These are phyloP conservation scores for Physcomitrium patens DNA, from an alignment of 225 moss, liverwort and hornwort species.

Conservation along the genomic window DNA sequence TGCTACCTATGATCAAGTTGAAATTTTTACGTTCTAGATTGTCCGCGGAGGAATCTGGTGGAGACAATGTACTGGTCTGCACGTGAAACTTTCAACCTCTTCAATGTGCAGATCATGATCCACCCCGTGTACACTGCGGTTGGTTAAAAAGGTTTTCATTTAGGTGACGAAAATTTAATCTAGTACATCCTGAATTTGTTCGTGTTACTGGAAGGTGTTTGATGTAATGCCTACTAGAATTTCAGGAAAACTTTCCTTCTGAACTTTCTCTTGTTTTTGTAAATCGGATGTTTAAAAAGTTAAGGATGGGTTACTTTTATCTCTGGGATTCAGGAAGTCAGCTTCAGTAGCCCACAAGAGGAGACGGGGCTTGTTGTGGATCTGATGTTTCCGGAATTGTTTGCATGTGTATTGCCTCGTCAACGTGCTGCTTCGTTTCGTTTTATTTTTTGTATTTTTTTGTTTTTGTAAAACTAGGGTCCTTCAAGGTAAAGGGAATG, in stretches of 20 bases:
- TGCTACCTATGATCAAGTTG: constrained; percentile 28
- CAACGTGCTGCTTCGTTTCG: not conserved
- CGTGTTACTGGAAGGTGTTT: too few relatives aligned
- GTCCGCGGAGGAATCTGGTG: constrained; percentile 25
- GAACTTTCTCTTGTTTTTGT: not conserved
- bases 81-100: constrained; percentile 46
- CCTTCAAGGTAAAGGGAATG: constrained; percentile 37
- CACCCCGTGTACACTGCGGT: constrained; percentile 40
- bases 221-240: constrained; percentile 6
- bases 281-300: constrained; percentile 41
- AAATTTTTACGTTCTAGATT: constrained; percentile 29
- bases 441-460: too few relatives aligned
- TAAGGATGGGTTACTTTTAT: constrained; percentile 39
- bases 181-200: constrained; percentile 21
- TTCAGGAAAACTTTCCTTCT: constrained; percentile 17
- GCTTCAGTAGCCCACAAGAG: constrained; percentile 58
- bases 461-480: constrained; percentile 36
- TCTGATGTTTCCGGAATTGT: constrained; percentile 33
- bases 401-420: constrained; percentile 39
- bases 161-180: constrained; percentile 21
- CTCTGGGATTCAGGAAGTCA: too few relatives aligned
- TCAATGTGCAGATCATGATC: constrained; percentile 49
- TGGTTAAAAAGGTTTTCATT: constrained; percentile 42
- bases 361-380: constrained; percentile 60
- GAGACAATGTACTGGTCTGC: constrained; percentile 21